Base-by-base conservation (phyloP, 352 stramenopile genomes). In the Phytophthora pinifolia region DNA sequence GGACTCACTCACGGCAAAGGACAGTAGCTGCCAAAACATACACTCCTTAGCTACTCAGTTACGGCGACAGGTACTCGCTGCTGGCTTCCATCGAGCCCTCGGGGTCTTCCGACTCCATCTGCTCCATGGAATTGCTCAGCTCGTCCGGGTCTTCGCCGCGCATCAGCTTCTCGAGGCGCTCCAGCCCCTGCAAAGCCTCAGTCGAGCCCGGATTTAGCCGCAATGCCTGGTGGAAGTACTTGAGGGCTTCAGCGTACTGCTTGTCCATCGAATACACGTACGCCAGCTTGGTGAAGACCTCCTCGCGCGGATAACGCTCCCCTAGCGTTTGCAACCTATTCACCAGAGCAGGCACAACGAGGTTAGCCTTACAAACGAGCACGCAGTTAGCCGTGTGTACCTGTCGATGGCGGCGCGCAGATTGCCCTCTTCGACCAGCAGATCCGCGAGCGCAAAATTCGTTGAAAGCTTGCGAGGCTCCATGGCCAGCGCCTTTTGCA, bases 101-200 rank as follows among this genome's bases (percentile, higher is more conserved):
- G 29, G 70, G 65, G 31, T 82, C 76, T 43, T 84, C 76, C 4
- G 59, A 51, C 18, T 80, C 79, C 50, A 88, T 58, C 54, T 81
- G 67, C 29, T 88, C 77, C 62, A 88, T 79, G 10, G 71, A 79
- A 35, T 75, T 76, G 59, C 68, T 86, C 31, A 86, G 46, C 31
- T 86, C 79, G 48, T 94, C 79, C 0, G 78, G 77, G 49, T 92
- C 79, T 30, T 92, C 80, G 4, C 79, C 82, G 8, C 76, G 79
- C 79, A 92, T 86, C 27, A 92, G 62, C 58, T 88, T 89, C 59
- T 94, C 84, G 2, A 94, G 65, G 4, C 80, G 76, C 8, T 92
- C 79, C 12, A 94, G 48, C 0, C 74, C 84, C 3, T 67, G 66
- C 8, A 84, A 14, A 8, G 82, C 79, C 6, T 86, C 73, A 1